These are phyloP conservation scores for Helicostylum pulchrum DNA, from an alignment of 192 early-diverging fungal genomes.

Conservation along the genomic window DNA sequence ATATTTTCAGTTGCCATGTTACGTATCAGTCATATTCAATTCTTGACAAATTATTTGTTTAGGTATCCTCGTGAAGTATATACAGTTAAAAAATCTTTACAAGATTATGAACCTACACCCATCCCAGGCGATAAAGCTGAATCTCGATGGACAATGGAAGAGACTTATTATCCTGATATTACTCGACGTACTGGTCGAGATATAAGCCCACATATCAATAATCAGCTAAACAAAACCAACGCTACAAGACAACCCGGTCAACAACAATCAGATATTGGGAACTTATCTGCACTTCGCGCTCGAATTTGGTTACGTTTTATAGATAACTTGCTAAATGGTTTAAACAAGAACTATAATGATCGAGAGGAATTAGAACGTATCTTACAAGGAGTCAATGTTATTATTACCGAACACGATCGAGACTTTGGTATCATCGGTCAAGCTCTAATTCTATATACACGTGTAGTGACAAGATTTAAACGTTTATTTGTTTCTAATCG, in stretches of 20 bases:
- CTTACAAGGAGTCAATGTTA: conserved; percentile 47
- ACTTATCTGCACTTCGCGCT: conserved; percentile 46
- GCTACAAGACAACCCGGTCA: conserved; percentile 10
- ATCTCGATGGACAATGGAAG: conserved; percentile 14
- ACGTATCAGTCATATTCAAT: conserved; percentile 55
- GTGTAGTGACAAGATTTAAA: conserved; percentile 43
- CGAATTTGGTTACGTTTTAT: conserved; percentile 53
- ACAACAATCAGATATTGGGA: conserved; percentile 16
- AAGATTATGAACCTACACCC: conserved; percentile 40
- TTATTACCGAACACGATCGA: conserved; percentile 43
- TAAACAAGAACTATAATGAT: conserved; percentile 51
- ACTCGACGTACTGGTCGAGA: background rate
- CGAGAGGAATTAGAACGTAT: conserved; percentile 47
- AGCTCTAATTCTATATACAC: conserved; percentile 45
- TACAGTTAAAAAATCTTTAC: conserved; percentile 48
- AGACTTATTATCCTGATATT: conserved; percentile 41
- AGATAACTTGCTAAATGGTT: conserved; percentile 43
- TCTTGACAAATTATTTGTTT: conserved; percentile 50
- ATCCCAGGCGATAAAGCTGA: conserved; percentile 4
- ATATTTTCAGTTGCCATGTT: conserved; percentile 46
- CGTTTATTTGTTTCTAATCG: conserved; percentile 51
- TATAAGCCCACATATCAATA: background rate
- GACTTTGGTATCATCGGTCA: conserved; percentile 54
- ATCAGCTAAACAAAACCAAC: background rate
- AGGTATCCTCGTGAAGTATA: conserved; percentile 47